These are phyloP conservation scores for Psidium friedrichsthalianum DNA, from an alignment of 345 rosid genomes.

Conservation along the genomic window DNA sequence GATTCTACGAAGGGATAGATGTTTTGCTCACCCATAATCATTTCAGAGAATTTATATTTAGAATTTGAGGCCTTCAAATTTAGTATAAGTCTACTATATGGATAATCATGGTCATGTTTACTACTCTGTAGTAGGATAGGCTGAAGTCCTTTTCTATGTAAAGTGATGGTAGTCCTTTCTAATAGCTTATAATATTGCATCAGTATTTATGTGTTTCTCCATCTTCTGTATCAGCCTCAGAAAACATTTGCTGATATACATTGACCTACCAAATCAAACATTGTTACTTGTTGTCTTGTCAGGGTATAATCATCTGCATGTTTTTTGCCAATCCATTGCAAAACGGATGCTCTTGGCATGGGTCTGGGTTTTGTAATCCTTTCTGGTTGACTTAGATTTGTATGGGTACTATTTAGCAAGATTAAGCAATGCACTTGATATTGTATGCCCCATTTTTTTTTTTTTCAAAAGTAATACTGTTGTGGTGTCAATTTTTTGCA, in stretches of 20 bases:
- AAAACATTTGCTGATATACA: not conserved
- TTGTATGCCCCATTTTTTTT: not conserved
- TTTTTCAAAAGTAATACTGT: not conserved
- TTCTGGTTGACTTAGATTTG: not conserved
- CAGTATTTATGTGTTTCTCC: not conserved
- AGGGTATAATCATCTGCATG: not conserved
- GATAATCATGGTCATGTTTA: not conserved
- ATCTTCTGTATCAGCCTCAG: not conserved
- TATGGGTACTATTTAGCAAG: not conserved
- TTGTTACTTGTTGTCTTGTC: not conserved
- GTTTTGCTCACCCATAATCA: not conserved
- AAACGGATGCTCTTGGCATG: not conserved
- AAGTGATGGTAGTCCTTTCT: not conserved
- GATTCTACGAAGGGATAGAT: not conserved
- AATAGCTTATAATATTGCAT: not conserved
- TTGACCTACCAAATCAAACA: not conserved
- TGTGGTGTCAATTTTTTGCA: constrained; percentile 8
- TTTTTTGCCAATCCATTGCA: not conserved
- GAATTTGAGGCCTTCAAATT: not conserved
- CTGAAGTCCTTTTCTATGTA: not conserved
- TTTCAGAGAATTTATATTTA: not conserved
- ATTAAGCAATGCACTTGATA: not conserved
- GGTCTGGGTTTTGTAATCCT: not conserved
- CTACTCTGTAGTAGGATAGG: not conserved
- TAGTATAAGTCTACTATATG: not conserved